Percentiles rank a stretch among this genome's conserved stretches.
Evolutionary conservation across 176 grass and related monocot species (phyloP).

Genomic region (Echinochloa phyllopogon): DNA sequence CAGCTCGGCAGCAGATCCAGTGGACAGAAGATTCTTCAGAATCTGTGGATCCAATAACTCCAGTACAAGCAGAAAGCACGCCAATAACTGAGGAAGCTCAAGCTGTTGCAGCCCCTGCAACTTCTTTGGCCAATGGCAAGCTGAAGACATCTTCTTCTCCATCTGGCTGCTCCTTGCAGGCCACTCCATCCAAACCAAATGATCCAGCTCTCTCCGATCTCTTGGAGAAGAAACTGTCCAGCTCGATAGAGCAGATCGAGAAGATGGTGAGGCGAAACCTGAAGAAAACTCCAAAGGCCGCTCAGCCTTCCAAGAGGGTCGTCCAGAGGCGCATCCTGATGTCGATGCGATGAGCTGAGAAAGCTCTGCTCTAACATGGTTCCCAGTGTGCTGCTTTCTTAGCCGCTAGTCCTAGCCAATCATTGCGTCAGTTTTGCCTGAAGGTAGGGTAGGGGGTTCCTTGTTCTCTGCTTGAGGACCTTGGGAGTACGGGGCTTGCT

Average conservation of each 20-base stretch:
- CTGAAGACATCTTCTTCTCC: conserved; percentile 43
- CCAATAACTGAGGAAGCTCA: conserved; percentile 36
- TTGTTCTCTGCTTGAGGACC: conserved; percentile 56
- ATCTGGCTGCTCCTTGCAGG: conserved; percentile 44
- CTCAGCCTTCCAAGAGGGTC: conserved; percentile 58
- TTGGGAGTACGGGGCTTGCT: not conserved
- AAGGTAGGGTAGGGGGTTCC: not conserved
- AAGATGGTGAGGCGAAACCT: conserved; percentile 60
- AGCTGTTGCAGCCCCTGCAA: conserved; percentile 34
- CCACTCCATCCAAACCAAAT: conserved; percentile 35
- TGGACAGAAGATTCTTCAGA: conserved; percentile 40
- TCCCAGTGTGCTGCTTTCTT: conserved; percentile 41
- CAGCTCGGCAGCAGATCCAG: conserved; percentile 53
- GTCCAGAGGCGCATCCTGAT: conserved; percentile 58
- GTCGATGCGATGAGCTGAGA: conserved; percentile 69
- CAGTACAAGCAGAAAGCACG: conserved; percentile 37
- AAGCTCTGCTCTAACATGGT: conserved; percentile 20
- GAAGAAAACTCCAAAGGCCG: conserved; percentile 50
- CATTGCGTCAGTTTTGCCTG: conserved; percentile 27
- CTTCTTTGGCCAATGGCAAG: conserved; percentile 32
- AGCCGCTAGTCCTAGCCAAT: conserved; percentile 19
- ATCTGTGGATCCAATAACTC: conserved; percentile 35
- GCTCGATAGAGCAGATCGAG: conserved; percentile 73
- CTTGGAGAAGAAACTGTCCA: conserved; percentile 64
- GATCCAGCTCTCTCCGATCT: conserved; percentile 22